Evolutionary conservation across 805 yeast genomes (phyloP), one percentile per base, ranked within the genome.

Genomic region (Saturnispora ahearnii): DNA sequence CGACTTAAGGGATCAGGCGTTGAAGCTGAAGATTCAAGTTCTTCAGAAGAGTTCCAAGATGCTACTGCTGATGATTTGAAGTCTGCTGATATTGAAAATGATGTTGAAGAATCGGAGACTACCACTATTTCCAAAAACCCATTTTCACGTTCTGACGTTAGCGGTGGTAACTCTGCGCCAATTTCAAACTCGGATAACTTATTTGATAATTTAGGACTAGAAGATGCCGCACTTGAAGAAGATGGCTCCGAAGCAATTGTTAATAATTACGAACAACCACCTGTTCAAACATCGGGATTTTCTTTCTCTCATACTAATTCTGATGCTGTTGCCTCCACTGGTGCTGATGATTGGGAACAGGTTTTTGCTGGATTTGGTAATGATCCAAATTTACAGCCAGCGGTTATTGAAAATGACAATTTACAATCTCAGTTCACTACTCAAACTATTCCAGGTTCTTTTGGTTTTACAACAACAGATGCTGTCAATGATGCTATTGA

Each of bases 341-440:
- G 37, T 22, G 69, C 61, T 48, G 95, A 87, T 59, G 97, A 89
- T 64, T 89, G 97, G 97, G 96, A 89, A 60, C 90, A 87, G 67
- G 75, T 89, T 26, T 89, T 89, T 69, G 91, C 95, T 3, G 96
- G 95, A 0, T 85, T 87, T 62, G 90, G 91, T 15, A 84, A 83
- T 55, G 73, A 64, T 55, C 67, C 64, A 34, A 55, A 50, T 24
- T 28, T 60, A 48, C 55, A 59, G 30, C 53, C 57, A 5, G 54
- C 53, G 1, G 34, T 48, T 10, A 37, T 51, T 15, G 60, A 54
- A n/a, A 37, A 37, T 24, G 50, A 41, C 9, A 13, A 26, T 24
- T 46, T 37, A 22, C 51, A 54, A 12, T 31, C 52, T 11, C 48
- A 48, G 13, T 55, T 55, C 44, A 55, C 52, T 5, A 52, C 50